Evolutionary conservation across 2,329 filamentous ascomycete genomes (phyloP), one percentile per base, ranked within the genome.

Genomic region (Seiridium unicorne): DNA sequence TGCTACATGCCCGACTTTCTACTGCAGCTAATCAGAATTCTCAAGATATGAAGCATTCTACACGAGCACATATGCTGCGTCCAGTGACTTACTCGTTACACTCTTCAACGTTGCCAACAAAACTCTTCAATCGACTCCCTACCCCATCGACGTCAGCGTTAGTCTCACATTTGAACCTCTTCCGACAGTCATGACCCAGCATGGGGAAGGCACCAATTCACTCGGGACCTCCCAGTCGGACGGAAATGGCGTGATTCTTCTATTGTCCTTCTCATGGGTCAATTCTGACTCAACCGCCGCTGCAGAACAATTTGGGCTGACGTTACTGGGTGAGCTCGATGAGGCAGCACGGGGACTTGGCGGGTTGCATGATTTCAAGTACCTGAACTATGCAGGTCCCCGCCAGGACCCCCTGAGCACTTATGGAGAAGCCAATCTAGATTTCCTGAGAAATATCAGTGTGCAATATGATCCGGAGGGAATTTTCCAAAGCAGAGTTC

Each of bases 401-500:
- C 60, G 48, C 11, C 66, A 68, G 51, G 61, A 66, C 38, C 60
- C 61, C 0, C 59, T 67, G 31, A 34, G 42, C 5, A 64, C 61
- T 5, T 69, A 67, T 42, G 66, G 66, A 3, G 58, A 34, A 0
- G 58, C 59, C 4, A 65, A 61, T 47, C 61, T 62, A 18, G 46
- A 44, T 2, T 32, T 40, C 1, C 61, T 71, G 9, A 62, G 62
- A 46, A 35, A 57, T 1, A 64, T 63, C 3, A 69, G 67, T 57
- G 57, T 60, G 46, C 65, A 64, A 40, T 70, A 65, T 46, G 70
- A 73, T 42, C 70, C 68, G 1, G 51, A 61, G 1, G 68, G 67
- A 11, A 40, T 72, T 3, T 72, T 72, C 51, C 67, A 69, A 36
- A 62, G 59, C 4, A 62, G 58, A 3, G 62, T 67, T 4, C 65